Base-by-base conservation (phyloP, 2,329 filamentous ascomycete species). In the Cercospora nicotianae region DNA sequence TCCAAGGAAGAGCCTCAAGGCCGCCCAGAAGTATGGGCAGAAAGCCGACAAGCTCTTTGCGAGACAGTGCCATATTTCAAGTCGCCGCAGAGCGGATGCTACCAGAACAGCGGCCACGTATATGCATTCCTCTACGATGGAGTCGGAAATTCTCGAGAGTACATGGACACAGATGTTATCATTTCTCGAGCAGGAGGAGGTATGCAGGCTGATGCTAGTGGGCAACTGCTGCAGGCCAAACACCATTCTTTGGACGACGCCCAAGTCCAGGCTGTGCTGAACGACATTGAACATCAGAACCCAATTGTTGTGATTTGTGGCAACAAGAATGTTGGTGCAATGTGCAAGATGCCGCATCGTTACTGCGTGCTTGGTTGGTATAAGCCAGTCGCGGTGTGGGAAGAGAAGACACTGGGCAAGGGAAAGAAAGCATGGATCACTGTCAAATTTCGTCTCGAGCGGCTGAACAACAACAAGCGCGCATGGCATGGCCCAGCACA, bases 311-410 rank as follows among this genome's bases (percentile, higher is more conserved):
- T 81, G 31, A 78, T 79, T 45, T 68, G 74, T 84, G 88, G 90
- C 1, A 76, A 83, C 16, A 77, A 83, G 63, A 86, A 88, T 69
- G 75, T 76, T 3, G 75, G 82, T 23, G 81, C 85, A 18, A 81
- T 82, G 0, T 83, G 82, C 1, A 79, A 81, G 28, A 80, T 89
- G 7, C 85, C 86, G 0, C 82, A 89, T 66, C 80, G 83, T 0
- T 93, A 89, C 73, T 88, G 85, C 65, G 87, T 92, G 0, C 81
- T 93, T 51, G 89, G 83, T n/a, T 88, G 84, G 76, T 93, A 91
- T 75, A 86, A 88, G 60, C 81, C 91, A 12, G 90, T 89, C 0
- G 81, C 90, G 60, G 81, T 92, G 0, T 94, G 91, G 91, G 81
- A 79, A 10, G 91, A 94, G 72, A 84, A 82, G 67, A 80, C 80